Conservation (phyloP, 805 yeast genomes). For the Metschnikowia vanudenii region DNA sequence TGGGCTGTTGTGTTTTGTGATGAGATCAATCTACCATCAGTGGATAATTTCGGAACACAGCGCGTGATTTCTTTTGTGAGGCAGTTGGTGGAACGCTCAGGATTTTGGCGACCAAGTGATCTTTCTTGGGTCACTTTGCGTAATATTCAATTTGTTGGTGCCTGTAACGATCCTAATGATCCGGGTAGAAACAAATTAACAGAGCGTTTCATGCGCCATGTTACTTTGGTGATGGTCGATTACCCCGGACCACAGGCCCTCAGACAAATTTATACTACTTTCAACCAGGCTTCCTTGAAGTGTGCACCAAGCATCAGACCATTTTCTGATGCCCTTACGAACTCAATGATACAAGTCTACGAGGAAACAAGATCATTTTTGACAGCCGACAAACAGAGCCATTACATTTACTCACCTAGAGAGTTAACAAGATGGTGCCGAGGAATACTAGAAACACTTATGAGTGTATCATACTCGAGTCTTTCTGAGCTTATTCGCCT, state of each 20-base stretch:
- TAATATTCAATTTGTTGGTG: constrained; percentile 84
- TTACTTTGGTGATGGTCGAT: constrained; percentile 67
- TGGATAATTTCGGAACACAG: constrained; percentile 74
- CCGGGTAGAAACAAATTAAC: constrained; percentile 65
- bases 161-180: constrained; percentile 88
- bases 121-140: constrained; percentile 64
- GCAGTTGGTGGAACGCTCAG: constrained; percentile 67
- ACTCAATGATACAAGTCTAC: constrained; percentile 69
- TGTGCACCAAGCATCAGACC: constrained; percentile 60
- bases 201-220: constrained; percentile 64
- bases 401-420: constrained; percentile 83
- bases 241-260: constrained; percentile 70
- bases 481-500: constrained; percentile 50
- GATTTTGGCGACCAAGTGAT: constrained; percentile 69
- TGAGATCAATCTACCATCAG: constrained; percentile 79
- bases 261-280: constrained; percentile 61
- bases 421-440: constrained; percentile 86
- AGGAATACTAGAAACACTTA: constrained; percentile 61
- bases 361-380: constrained; percentile 41
- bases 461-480: constrained; percentile 31
- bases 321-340: constrained; percentile 49
- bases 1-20: constrained; percentile 87
- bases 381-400: constrained; percentile 41
- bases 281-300: constrained; percentile 55
- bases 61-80: constrained; percentile 67